Percentiles rank a stretch among this genome's conserved stretches.
Conservation (phyloP, 2,329 filamentous ascomycete genomes). For the Arthrobotrys sinensis region DNA sequence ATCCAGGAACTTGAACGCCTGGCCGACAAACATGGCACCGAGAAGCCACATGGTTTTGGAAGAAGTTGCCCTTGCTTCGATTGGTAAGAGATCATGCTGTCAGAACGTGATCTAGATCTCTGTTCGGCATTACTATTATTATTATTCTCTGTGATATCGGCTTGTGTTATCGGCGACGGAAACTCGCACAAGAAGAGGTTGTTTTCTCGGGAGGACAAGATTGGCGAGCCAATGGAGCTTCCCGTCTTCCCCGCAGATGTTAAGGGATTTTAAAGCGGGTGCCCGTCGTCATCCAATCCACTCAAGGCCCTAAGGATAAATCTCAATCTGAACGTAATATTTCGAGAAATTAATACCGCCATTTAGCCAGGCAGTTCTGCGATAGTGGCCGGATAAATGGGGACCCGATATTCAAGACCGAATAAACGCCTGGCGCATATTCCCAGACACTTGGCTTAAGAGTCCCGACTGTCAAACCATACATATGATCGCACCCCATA, state of each 20-base stretch:
- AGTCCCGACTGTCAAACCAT: too few relatives aligned
- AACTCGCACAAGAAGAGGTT: neutral
- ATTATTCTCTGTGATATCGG: constrained; percentile 17
- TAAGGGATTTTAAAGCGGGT: constrained; percentile 27
- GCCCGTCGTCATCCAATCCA: constrained; percentile 14
- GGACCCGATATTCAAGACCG: neutral
- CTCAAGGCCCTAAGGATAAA: neutral
- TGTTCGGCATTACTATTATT: neutral
- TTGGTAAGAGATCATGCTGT: constrained; percentile 23
- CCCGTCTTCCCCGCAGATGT: constrained; percentile 38
- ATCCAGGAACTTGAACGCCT: constrained; percentile 31
- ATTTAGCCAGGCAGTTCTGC: constrained; percentile 19
- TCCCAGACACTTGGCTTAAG: neutral
- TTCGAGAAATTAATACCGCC: constrained; percentile 17
- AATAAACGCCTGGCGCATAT: constrained; percentile 12
- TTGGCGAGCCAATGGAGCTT: constrained; percentile 32
- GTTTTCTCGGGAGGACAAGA: constrained; percentile 24
- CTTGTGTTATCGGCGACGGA: constrained; percentile 29
- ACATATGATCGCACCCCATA: too few relatives aligned
- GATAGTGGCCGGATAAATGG: constrained; percentile 27
- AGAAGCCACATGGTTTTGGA: constrained; percentile 49
- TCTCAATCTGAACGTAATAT: constrained; percentile 3
- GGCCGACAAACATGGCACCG: neutral
- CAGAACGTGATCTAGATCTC: constrained; percentile 17
- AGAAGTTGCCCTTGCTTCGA: constrained; percentile 41